Evolutionary conservation across 2,329 filamentous ascomycete species (phyloP).

Genomic region (Cryphonectria nitschkei): DNA sequence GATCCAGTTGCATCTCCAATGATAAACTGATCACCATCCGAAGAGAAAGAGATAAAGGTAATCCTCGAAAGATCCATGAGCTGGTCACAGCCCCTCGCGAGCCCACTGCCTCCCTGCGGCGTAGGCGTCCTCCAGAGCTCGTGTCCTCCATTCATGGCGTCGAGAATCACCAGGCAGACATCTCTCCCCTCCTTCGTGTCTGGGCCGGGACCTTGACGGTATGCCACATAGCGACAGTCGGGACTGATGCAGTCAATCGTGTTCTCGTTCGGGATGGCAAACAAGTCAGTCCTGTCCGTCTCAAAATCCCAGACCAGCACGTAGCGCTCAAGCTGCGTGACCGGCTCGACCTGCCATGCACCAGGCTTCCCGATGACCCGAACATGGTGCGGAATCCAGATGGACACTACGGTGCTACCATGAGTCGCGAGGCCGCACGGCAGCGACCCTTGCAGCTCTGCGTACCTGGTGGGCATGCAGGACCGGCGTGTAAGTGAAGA

Average conservation of each 20-base stretch:
- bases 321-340: slow-evolving; percentile 38
- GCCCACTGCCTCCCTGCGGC: slow-evolving; percentile 34
- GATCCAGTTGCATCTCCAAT: slow-evolving; percentile 41
- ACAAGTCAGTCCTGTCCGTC: slow-evolving; percentile 41
- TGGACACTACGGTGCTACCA: slow-evolving; percentile 43
- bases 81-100: slow-evolving; percentile 38
- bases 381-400: slow-evolving; percentile 46
- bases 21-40: slow-evolving; percentile 42
- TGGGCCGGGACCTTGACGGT: slow-evolving; percentile 37
- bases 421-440: slow-evolving; percentile 43
- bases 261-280: slow-evolving; percentile 44
- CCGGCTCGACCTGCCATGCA: slow-evolving; percentile 41
- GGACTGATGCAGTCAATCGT: slow-evolving; percentile 42
- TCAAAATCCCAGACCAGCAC: slow-evolving; percentile 46
- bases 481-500: slow-evolving; percentile 39
- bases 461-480: slow-evolving; percentile 42
- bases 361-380: slow-evolving; percentile 37
- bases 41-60: slow-evolving; percentile 44
- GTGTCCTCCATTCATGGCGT: slow-evolving; percentile 40
- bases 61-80: slow-evolving; percentile 41
- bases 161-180: slow-evolving; percentile 39
- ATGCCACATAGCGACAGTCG: slow-evolving; percentile 46
- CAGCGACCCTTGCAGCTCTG: slow-evolving; percentile 45
- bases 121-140: slow-evolving; percentile 45
- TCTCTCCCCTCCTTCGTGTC: slow-evolving; percentile 18